These are phyloP conservation scores for Cladosporium sphaerospermum DNA, from an alignment of 2,329 filamentous ascomycete genomes.

Conservation along the genomic window DNA sequence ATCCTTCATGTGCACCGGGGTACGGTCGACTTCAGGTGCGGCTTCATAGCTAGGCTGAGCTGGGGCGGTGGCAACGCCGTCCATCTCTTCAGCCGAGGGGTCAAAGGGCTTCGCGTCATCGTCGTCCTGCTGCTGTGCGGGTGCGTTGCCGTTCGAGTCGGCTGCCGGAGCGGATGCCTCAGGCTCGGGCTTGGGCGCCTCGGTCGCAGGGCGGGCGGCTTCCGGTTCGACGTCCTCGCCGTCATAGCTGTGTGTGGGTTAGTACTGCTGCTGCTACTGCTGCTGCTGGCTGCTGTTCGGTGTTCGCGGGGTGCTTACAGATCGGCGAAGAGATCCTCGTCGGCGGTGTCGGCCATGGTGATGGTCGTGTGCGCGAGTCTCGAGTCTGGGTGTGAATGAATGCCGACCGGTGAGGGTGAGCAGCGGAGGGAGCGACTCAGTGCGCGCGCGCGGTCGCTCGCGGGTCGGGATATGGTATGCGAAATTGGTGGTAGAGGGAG, in stretches of 20 bases:
- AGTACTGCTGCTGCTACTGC: constrained; percentile 7
- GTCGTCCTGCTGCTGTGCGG: constrained; percentile 22
- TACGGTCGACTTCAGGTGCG: not conserved
- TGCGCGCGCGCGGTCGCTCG: not conserved
- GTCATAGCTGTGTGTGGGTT: constrained; percentile 25
- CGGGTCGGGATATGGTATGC: not conserved
- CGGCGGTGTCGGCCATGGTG: constrained; percentile 75
- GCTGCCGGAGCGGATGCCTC: constrained; percentile 12
- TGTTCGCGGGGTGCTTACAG: constrained; percentile 55
- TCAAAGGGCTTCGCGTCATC: constrained; percentile 49
- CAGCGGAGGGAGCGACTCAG: not conserved
- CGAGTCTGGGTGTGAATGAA: not conserved
- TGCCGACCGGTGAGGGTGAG: not conserved
- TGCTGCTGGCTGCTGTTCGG: no score
- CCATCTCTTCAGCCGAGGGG: constrained; percentile 11
- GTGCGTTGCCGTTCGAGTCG: not conserved
- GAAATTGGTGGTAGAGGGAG: not conserved
- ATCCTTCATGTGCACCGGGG: constrained; percentile 59
- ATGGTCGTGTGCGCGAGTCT: not conserved
- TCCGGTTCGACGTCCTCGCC: constrained; percentile 58
- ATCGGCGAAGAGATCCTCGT: constrained; percentile 93
- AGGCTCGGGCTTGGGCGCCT: constrained; percentile 8
- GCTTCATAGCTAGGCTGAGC: not conserved
- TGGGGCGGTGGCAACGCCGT: not conserved
- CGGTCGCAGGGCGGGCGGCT: constrained; percentile 10